Evolutionary conservation across 768 basidiomycete species (phyloP), one percentile per base, ranked within the genome.

Genomic region (Suillus subluteus): DNA sequence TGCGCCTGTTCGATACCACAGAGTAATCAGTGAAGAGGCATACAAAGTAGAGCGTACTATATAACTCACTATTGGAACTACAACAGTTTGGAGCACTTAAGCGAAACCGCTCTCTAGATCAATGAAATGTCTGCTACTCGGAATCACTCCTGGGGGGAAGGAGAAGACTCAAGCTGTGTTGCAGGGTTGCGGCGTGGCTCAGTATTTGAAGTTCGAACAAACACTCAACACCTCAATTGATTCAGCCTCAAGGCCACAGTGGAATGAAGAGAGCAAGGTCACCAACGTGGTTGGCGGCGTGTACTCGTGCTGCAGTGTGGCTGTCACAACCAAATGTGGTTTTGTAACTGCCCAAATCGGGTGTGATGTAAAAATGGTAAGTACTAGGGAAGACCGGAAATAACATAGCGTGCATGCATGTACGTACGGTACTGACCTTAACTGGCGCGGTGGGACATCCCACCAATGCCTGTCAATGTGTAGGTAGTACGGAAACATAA

Each of bases 251-350:
- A 61, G 59, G 59, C 41, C 26, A 41, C 59, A 3, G 59, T 43
- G 18, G 21, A 61, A 41, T 61, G 41, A 30, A 61, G 59, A 43
- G 30, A 61, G 26, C 16, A 61, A 23, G 26, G 40, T 61, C 30
- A 30, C 59, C 59, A 61, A 61, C 59, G 59, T 61, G 59, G 12
- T 1, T 40, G 13, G 26, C 23, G 18, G 58, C 23, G 26, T 61
- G 58, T 41, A 30, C 23, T 41, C 2, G 15, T 58, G 56, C 38
- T 40, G n/a, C 38, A 38, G n/a, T n/a, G 2, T 26, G 26, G 26
- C 26, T 26, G 26, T 26, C 26, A 26, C 26, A 26, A 26, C 26
- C 26, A 26, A 26, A 26, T 26, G 26, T 26, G 26, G 26, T 26
- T 26, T n/a, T n/a, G n/a, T 26, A 26, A 26, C 26, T 26, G 26